Percentiles rank a stretch among this genome's conserved stretches.
These are phyloP conservation scores for Clitocybe nebularis DNA, from an alignment of 1,284 basidiomycete species.

Conservation along the genomic window DNA sequence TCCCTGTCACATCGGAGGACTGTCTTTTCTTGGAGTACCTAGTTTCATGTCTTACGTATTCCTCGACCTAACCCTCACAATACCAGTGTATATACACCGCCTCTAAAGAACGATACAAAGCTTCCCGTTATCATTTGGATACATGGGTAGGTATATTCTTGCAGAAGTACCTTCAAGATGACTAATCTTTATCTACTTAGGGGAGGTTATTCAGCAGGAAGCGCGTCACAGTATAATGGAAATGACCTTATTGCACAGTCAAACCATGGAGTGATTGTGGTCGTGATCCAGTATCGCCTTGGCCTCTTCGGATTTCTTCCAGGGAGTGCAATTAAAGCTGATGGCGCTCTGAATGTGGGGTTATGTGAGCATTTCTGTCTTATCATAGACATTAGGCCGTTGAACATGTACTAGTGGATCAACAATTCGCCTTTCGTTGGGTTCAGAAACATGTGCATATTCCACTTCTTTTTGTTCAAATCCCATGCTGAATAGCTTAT, in stretches of 20 bases:
- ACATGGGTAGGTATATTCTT: conserved; percentile 27
- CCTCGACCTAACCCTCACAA: neutral
- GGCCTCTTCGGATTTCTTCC: conserved; percentile 41
- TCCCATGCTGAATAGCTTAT: neutral
- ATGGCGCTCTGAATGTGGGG: conserved; percentile 32
- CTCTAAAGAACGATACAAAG: conserved; percentile 12
- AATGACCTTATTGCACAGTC: conserved; percentile 24
- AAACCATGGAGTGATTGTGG: conserved; percentile 24
- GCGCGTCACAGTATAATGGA: conserved; percentile 11
- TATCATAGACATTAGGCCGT: neutral
- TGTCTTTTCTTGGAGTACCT: conserved; percentile 32
- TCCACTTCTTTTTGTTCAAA: neutral
- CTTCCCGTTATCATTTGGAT: conserved; percentile 31
- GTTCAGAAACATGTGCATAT: conserved; percentile 33
- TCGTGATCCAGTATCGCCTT: conserved; percentile 38
- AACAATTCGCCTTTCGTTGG: conserved; percentile 39
- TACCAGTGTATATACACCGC: conserved; percentile 19
- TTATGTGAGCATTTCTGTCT: conserved; percentile 23
- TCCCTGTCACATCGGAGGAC: conserved; percentile 22
- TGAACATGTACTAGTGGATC: conserved; percentile 28
- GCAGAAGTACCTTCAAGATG: neutral
- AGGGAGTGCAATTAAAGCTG: conserved; percentile 26
- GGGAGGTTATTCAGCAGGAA: conserved; percentile 16
- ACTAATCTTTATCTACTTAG: conserved; percentile 3
- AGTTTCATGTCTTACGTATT: neutral